Percentiles rank a stretch among this genome's conserved stretches.
These are phyloP conservation scores for Fragaria ananassa DNA, from an alignment of 306 rosid species.

Conservation along the genomic window DNA sequence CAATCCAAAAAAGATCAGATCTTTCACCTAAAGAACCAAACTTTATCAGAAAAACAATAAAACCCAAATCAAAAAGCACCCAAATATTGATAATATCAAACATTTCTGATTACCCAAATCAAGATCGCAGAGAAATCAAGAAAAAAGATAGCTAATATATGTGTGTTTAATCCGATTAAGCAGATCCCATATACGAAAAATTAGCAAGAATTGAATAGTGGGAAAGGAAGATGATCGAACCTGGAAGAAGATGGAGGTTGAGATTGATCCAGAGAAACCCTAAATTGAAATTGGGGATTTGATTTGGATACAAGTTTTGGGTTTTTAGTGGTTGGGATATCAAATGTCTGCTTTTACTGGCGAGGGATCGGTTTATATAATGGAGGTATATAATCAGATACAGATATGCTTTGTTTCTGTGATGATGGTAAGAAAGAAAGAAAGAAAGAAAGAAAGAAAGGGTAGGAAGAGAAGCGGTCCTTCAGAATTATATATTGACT, in stretches of 20 bases:
- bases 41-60: neutral
- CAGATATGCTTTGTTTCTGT: neutral
- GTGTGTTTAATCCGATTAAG: conserved; percentile 17
- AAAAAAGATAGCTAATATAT: neutral
- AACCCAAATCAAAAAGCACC: conserved; percentile 3
- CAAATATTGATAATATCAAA: neutral
- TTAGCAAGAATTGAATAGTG: neutral
- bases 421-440: neutral
- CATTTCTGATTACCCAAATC: neutral
- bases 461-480: neutral
- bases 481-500: neutral
- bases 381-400: neutral
- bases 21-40: conserved; percentile 18
- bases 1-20: conserved; percentile 28
- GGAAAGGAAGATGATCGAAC: conserved; percentile 28
- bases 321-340: neutral
- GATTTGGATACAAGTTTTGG: neutral
- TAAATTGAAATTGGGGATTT: neutral
- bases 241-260: conserved; percentile 15
- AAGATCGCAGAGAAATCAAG: neutral
- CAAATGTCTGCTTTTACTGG: neutral
- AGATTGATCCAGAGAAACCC: neutral
- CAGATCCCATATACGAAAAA: conserved; percentile 31
- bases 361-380: neutral
- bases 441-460: neutral